A percentile compares a stretch with the other conserved stretches of the same genome.
These are phyloP conservation scores for Suillus alpinus DNA, from an alignment of 768 basidiomycete genomes.

Conservation along the genomic window DNA sequence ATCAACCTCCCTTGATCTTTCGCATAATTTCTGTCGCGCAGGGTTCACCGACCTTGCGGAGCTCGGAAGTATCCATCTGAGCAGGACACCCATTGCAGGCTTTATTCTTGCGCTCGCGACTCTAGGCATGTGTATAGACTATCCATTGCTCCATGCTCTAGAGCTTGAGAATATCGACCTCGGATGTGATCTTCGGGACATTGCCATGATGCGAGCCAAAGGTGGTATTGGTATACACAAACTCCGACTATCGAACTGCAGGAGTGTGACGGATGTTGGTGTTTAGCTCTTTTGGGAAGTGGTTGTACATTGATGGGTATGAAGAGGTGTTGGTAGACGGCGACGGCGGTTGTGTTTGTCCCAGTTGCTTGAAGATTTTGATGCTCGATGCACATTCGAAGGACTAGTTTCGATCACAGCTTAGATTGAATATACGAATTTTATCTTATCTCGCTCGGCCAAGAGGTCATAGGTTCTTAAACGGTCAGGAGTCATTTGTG, in stretches of 20 bases:
- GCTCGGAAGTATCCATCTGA: not conserved
- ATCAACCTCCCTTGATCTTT: not conserved
- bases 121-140: not conserved
- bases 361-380: no score
- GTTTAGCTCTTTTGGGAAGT: constrained; percentile 5
- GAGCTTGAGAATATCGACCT: no score
- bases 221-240: not conserved
- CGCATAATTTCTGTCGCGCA: not conserved
- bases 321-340: not conserved
- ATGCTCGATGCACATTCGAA: not conserved
- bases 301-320: constrained; percentile 13
- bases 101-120: not conserved
- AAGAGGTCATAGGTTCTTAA: no score
- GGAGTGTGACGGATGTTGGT: not conserved
- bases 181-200: no score
- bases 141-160: not conserved
- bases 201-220: no score
- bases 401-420: not conserved
- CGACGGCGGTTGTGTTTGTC: no score
- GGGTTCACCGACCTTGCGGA: not conserved
- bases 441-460: not conserved
- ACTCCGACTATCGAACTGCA: not conserved
- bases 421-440: not conserved
- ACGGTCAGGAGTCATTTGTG: no score
- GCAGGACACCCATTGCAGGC: not conserved